phyloP scores from a whole-genome alignment of 306 rosid species.

The Macrotyloma uniflorum region DNA sequence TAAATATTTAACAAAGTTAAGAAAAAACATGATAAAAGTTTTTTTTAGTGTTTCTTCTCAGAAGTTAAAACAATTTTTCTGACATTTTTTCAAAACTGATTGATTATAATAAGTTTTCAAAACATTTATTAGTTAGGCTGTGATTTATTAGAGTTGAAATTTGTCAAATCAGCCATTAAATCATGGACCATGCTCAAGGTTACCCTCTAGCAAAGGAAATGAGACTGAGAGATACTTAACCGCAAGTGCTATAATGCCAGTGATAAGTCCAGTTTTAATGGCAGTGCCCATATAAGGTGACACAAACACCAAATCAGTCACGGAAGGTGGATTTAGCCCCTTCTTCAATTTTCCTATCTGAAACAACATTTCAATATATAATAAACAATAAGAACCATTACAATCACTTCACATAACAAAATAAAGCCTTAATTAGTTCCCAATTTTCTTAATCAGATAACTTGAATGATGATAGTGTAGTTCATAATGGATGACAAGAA shows the following conservation, averaged over 20 bases:
- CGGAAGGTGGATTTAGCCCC: constrained; percentile 77
- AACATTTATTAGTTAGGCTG: background rate
- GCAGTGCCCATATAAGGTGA: constrained; percentile 63
- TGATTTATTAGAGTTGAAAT: background rate
- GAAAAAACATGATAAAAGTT: background rate
- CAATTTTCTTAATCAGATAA: background rate
- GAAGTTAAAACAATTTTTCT: background rate
- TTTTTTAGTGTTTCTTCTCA: background rate
- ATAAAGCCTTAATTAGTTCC: background rate
- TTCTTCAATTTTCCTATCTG: constrained; percentile 85
- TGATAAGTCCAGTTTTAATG: constrained; percentile 69
- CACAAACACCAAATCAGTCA: constrained; percentile 65
- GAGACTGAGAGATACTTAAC: constrained; percentile 44
- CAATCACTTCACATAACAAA: constrained; percentile 14
- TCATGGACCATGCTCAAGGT: background rate
- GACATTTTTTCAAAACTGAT: background rate
- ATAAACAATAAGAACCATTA: background rate
- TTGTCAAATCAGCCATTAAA: background rate
- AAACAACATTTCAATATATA: background rate
- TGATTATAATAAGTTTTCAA: background rate
- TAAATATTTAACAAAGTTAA: background rate
- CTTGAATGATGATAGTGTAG: background rate
- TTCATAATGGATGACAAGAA: background rate
- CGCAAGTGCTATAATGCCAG: constrained; percentile 78
- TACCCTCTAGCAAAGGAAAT: constrained; percentile 23